These are phyloP conservation scores for Hemerocallis citrina DNA, from an alignment of 106 monocot genomes.

Conservation along the genomic window DNA sequence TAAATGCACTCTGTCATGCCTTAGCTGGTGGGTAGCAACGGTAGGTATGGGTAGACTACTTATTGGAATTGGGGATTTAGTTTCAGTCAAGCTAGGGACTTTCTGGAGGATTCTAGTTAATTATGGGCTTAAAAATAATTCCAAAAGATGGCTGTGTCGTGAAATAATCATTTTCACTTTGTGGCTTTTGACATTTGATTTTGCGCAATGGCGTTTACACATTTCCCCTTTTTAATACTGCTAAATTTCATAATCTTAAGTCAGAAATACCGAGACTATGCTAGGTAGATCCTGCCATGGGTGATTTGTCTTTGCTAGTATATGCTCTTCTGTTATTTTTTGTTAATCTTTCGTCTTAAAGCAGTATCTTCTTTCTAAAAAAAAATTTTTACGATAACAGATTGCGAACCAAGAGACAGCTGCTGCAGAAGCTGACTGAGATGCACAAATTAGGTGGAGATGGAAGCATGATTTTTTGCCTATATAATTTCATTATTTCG, in stretches of 20 bases:
- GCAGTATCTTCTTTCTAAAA: neutral
- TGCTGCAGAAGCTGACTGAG: slow-evolving; percentile 1
- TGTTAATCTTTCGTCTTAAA: neutral
- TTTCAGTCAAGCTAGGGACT: too few relatives aligned
- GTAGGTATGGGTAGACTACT: too few relatives aligned
- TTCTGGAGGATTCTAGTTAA: too few relatives aligned
- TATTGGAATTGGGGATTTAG: too few relatives aligned
- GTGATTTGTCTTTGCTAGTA: neutral
- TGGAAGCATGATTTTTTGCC: too few relatives aligned
- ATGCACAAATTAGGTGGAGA: too few relatives aligned
- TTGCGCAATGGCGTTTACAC: too few relatives aligned
- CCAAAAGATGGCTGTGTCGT: neutral
- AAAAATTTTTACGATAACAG: neutral
- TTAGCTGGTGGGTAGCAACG: too few relatives aligned
- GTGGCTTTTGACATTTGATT: neutral
- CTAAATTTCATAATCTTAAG: neutral
- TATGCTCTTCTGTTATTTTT: neutral
- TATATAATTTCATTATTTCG: too few relatives aligned
- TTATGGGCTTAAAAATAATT: neutral
- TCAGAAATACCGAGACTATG: neutral
- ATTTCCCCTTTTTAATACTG: neutral
- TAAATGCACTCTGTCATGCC: too few relatives aligned
- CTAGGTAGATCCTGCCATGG: neutral
- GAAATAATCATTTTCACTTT: neutral
- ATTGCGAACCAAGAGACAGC: slow-evolving; percentile 8